phyloP scores from a whole-genome alignment of 2,329 filamentous ascomycete species.

The Colletotrichum shisoi region DNA sequence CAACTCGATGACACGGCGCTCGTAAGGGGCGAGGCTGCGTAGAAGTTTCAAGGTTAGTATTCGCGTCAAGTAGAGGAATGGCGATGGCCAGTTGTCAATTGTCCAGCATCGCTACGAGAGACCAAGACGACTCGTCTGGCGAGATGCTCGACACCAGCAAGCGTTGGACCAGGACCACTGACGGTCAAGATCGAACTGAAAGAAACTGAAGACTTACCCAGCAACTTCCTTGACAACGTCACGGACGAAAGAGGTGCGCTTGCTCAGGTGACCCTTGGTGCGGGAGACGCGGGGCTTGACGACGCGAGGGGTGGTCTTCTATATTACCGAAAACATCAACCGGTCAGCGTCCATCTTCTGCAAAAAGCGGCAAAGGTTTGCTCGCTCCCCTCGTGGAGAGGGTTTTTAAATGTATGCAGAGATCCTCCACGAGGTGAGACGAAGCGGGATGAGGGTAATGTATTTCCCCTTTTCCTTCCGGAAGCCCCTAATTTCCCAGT shows the following conservation, averaged over 20 bases:
- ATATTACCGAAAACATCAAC: constrained; percentile 51
- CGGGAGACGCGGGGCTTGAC: constrained; percentile 80
- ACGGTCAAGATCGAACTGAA: background rate
- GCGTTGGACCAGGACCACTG: background rate
- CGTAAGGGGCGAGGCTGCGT: constrained; percentile 83
- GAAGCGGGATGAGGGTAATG: constrained; percentile 38
- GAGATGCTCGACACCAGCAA: background rate
- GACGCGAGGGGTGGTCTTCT: constrained; percentile 85
- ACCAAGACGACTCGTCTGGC: background rate
- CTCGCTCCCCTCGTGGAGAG: constrained; percentile 44
- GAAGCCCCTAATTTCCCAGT: background rate
- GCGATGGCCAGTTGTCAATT: background rate
- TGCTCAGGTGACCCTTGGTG: constrained; percentile 95
- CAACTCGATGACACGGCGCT: constrained; percentile 98
- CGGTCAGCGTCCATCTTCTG: constrained; percentile 72
- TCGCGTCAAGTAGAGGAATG: background rate
- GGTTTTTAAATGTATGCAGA: constrained; percentile 57
- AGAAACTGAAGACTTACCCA: constrained; percentile 68
- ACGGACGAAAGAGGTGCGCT: constrained; percentile 95
- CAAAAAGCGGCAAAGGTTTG: constrained; percentile 42
- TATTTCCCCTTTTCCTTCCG: background rate
- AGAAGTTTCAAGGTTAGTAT: constrained; percentile 45
- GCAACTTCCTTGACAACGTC: constrained; percentile 99
- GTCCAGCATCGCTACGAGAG: background rate
- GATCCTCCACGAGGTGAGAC: constrained; percentile 81